Base-by-base conservation (phyloP, 139 green algal genomes). In the Coccomyxa sp. region DNA sequence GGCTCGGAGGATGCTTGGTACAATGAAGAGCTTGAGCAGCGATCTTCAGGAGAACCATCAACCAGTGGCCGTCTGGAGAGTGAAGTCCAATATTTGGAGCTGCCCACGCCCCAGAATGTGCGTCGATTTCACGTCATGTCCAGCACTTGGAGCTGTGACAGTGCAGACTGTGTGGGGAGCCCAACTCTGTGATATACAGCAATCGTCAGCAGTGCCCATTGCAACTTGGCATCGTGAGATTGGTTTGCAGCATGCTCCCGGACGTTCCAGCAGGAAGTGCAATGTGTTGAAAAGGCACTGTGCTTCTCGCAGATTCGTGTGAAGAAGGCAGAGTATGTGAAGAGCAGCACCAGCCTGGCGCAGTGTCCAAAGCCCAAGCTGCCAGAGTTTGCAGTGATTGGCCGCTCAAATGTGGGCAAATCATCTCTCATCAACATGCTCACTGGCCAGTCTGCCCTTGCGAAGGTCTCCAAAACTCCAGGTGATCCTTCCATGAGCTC, bases 331-430 rank as follows among this genome's bases (percentile, higher is more conserved):
- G 82, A 89, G 76, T 97, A 94, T 74, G 67, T 98, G 13, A 95
- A 91, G 67, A 97, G 92, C 87, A 92, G 87, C 58, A 88, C 92
- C 28, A 80, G 86, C 16, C 79, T 96, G 14, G 60, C 66, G 0
- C 80, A 94, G 58, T 98, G 95, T 87, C 95, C 95, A 7, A 80
- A 83, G 17, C 74, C 90, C 13, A 87, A 79, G 0, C 85, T 87
- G 45, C 94, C 96, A 27, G 96, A 99, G 87, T 96, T 99, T 92
- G 96, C 96, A n/a, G 91, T 99, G 13, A 96, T 99, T 68, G 96
- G 96, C 0, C 91, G 95, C 13, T 97, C 92, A 57, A 99, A 99
- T 89, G 96, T 99, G n/a, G 96, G 96, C 79, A 99, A 99, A 87
- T 97, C 92, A 10, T 98, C 93, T 0, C 90, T 99, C 13, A 98